Conservation (phyloP, 2,329 filamentous ascomycete species). For the Phialocephala subalpina region DNA sequence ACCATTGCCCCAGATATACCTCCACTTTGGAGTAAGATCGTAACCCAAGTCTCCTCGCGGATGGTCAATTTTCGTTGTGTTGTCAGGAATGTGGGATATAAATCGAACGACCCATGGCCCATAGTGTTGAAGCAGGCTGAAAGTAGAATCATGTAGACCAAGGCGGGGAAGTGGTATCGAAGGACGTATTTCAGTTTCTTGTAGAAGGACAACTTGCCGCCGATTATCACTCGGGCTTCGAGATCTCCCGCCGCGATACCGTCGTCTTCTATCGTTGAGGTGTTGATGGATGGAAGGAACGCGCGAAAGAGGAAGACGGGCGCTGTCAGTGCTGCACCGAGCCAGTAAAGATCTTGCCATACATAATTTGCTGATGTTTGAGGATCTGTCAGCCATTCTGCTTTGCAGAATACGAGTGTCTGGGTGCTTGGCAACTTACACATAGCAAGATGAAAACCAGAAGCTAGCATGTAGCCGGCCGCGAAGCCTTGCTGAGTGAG, state of each 20-base stretch:
- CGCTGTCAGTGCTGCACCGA: not conserved
- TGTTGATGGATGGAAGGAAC: not conserved
- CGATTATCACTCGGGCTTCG: not conserved
- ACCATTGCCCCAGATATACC: not conserved
- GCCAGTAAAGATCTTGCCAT: constrained; percentile 2
- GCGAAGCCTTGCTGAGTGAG: constrained; percentile 4
- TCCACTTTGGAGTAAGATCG: constrained; percentile 3
- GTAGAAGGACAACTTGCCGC: not conserved
- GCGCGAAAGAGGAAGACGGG: not conserved
- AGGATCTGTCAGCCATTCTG: too few species aligned
- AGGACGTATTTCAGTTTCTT: constrained; percentile 1
- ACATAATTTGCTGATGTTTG: not conserved
- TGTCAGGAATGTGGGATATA: not conserved
- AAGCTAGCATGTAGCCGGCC: constrained; percentile 1
- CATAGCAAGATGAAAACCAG: constrained; percentile 6
- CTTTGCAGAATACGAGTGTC: too few species aligned
- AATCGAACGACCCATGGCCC: not conserved
- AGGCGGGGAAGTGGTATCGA: not conserved
- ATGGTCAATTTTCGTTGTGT: not conserved
- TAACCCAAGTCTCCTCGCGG: constrained; percentile 2
- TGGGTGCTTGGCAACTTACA: not conserved
- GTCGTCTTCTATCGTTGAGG: not conserved
- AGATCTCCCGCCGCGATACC: not conserved
- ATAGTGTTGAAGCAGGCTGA: constrained; percentile 4
- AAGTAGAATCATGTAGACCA: not conserved